Base-by-base conservation (phyloP, 1,284 basidiomycete species). In the Moesziomyces antarcticus region DNA sequence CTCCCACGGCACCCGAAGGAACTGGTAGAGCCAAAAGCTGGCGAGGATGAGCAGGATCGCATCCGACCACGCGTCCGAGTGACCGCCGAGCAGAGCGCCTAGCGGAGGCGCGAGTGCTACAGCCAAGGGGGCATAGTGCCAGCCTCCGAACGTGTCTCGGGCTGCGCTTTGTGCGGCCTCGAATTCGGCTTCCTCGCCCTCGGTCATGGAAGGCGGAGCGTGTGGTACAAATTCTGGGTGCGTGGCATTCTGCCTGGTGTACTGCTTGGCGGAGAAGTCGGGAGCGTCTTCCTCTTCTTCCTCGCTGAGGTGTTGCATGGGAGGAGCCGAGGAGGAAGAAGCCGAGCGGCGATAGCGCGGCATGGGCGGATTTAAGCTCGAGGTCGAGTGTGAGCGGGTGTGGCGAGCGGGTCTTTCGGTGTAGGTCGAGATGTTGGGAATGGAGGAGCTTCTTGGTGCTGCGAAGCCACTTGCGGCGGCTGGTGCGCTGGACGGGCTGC, bases 81-180 rank as follows among this genome's bases (percentile, higher is more conserved):
- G 71, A n/a, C 84, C 80, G 37, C 80, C 80, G 18, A 81, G 50
- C 4, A 81, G 51, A 2, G 78, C 69, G 9, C 73, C 73, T 5
- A 80, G 49, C n/a, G 80, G 75, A 10, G 80, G 80, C 1, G 68
- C 72, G 42, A 81, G 57, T 6, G 79, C 80, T n/a, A 80, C 62
- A 22, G 68, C 45, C 24, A 81, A 70, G 9, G 78, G 80, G 18
- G 72, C 74, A 44, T 64, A 74, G 54, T 81, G 80, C 78, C 78
- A 81, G 14, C 75, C 76, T 42, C 79, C 69, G 14, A 81, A 64
- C 1, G 59, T 62, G 13, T 67, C 62, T 35, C 51, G 46, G 5
- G 65, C 68, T 6, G 65, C 57, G 27, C 52, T 60, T 30, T 69
- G 66, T 87, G 87, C 56, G 93, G 94, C 27, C 92, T 97, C 79